Conservation (phyloP, 495 filamentous ascomycete species). For the Xylaria nigripes region DNA sequence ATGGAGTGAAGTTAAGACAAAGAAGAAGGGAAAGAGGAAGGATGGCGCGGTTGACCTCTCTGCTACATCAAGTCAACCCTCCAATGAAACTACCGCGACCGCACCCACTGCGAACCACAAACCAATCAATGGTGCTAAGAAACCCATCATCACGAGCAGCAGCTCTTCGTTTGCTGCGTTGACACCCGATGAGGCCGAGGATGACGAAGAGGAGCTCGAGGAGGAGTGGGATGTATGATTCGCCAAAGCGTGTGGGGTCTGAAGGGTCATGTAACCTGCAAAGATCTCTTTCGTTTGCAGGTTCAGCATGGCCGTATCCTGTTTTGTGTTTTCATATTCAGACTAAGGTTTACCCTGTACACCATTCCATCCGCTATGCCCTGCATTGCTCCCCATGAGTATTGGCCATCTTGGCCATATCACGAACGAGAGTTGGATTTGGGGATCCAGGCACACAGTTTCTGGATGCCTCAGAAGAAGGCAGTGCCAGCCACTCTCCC, state of each 20-base stretch:
- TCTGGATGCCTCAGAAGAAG: conserved; percentile 3
- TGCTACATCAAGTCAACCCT: background rate
- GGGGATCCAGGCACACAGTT: conserved; percentile 8
- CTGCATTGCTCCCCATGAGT: background rate
- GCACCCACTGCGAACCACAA: conserved; percentile 20
- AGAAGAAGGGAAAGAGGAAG: conserved; percentile 46
- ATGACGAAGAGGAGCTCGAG: conserved; percentile 33
- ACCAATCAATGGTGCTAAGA: conserved; percentile 27
- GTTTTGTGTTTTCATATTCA: conserved; percentile 3
- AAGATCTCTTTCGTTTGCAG: background rate
- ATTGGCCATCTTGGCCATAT: background rate
- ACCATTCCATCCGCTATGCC: conserved; percentile 3
- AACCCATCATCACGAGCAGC: conserved; percentile 23
- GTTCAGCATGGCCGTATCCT: background rate
- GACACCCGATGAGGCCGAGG: conserved; percentile 31
- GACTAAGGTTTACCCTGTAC: conserved; percentile 7
- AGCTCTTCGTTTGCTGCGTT: conserved; percentile 43
- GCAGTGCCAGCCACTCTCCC: conserved; percentile 2
- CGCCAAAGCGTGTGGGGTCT: background rate
- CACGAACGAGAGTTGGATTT: conserved; percentile 8
- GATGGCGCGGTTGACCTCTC: conserved; percentile 18
- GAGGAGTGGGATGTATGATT: conserved; percentile 44
- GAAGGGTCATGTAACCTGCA: background rate
- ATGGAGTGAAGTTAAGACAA: conserved; percentile 71
- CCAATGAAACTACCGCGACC: conserved; percentile 17